phyloP scores from a whole-genome alignment of 192 early-diverging fungal genomes.

The Gonapodya sp. region DNA sequence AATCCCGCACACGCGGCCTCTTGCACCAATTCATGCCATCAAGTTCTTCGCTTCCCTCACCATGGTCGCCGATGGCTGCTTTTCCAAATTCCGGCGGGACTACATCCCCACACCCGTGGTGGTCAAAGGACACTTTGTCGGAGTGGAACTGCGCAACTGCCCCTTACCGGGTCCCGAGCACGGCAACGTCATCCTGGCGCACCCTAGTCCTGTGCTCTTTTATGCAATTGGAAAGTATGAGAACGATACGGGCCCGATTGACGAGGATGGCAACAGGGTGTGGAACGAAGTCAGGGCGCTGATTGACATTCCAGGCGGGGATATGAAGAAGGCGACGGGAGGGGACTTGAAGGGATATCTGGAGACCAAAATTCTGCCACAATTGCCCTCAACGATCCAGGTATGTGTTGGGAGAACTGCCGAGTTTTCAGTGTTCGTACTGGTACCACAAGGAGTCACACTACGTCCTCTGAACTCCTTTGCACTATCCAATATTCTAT shows the following conservation, averaged over 20 bases:
- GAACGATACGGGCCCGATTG: not conserved
- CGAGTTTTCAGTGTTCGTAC: too few species aligned
- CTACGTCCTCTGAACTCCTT: too few species aligned
- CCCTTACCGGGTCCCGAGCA: conserved; percentile 70
- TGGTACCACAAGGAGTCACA: too few species aligned
- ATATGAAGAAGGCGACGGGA: conserved; percentile 56
- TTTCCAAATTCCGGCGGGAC: conserved; percentile 85
- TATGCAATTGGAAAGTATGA: conserved; percentile 45
- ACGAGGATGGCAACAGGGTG: conserved; percentile 50
- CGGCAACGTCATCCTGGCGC: conserved; percentile 85
- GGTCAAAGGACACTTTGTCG: conserved; percentile 61
- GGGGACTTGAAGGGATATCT: conserved; percentile 61
- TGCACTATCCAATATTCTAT: not conserved
- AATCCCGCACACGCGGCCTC: not conserved
- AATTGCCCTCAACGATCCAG: conserved; percentile 56
- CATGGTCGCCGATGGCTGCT: conserved; percentile 87
- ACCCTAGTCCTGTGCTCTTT: conserved; percentile 76
- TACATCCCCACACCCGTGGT: conserved; percentile 38
- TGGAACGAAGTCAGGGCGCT: conserved; percentile 73
- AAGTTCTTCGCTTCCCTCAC: conserved; percentile 65
- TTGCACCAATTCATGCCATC: not conserved
- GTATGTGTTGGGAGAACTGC: conserved; percentile 12
- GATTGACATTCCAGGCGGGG: conserved; percentile 78
- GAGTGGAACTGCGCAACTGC: conserved; percentile 63
- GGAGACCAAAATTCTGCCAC: conserved; percentile 45